Evolutionary conservation across 768 basidiomycete species (phyloP).

Genomic region (Leccinum disarticulatum): DNA sequence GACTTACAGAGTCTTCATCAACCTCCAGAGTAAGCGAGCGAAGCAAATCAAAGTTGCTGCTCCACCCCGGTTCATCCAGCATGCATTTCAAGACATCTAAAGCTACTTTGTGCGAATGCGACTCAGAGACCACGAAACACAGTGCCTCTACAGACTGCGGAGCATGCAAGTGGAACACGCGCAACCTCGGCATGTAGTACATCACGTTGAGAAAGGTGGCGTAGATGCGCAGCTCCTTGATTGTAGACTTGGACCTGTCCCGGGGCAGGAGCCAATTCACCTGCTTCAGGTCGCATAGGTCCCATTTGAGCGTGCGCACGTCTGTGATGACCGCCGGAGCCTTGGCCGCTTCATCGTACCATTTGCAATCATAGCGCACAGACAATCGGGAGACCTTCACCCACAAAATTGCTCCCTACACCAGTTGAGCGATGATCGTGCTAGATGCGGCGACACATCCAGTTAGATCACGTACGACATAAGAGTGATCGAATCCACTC

Average conservation of each 20-base stretch:
- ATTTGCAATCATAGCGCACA: not conserved
- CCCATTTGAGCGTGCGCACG: too few species aligned
- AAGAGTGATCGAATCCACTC: constrained; percentile 25
- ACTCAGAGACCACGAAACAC: not conserved
- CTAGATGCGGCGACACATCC: constrained; percentile 33
- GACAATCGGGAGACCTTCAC: too few species aligned
- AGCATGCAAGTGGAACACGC: not conserved
- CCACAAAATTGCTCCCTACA: constrained; percentile 86
- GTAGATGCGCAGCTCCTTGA: not conserved
- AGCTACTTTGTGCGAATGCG: not conserved
- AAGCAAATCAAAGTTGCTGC: not conserved
- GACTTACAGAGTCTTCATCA: too few species aligned
- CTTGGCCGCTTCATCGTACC: constrained; percentile 25
- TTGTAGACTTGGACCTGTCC: not conserved
- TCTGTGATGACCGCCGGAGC: not conserved
- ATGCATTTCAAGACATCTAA: not conserved
- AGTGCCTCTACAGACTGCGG: not conserved
- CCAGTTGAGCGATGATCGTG: constrained; percentile 76
- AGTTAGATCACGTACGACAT: not conserved
- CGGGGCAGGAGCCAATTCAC: not conserved
- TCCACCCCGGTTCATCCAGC: not conserved
- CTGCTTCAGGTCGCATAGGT: not conserved
- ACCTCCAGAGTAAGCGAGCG: not conserved
- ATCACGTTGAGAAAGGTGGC: too few species aligned
- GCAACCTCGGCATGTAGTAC: not conserved